Evolutionary conservation across 176 grass and related monocot species (phyloP).

Genomic region (Oryza coarctata): DNA sequence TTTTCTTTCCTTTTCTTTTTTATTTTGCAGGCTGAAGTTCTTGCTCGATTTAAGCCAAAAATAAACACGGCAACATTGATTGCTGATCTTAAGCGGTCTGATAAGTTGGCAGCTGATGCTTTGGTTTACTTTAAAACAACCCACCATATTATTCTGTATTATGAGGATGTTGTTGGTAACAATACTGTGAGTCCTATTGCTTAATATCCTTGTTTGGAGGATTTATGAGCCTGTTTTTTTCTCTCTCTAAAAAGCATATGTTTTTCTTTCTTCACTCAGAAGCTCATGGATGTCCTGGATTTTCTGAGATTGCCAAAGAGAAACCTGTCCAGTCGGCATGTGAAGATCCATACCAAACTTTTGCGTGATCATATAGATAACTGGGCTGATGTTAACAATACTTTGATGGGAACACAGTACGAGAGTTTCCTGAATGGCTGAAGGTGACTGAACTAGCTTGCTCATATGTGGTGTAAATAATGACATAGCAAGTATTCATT

Average conservation of each 20-base stretch:
- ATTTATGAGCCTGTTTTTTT: neutral
- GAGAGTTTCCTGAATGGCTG: slow-evolving; percentile 61
- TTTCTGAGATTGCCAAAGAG: slow-evolving; percentile 75
- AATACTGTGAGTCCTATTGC: slow-evolving; percentile 49
- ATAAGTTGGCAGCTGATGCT: slow-evolving; percentile 61
- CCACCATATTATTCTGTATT: slow-evolving; percentile 76
- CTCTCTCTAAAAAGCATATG: neutral
- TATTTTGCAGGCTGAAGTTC: slow-evolving; percentile 64
- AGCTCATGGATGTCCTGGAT: slow-evolving; percentile 71
- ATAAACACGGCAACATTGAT: slow-evolving; percentile 66
- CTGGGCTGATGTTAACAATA: slow-evolving; percentile 65
- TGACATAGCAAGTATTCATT: slow-evolving; percentile 35
- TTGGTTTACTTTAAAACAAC: slow-evolving; percentile 68
- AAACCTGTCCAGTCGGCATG: slow-evolving; percentile 68
- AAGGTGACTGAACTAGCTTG: slow-evolving; percentile 44
- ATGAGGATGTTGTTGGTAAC: slow-evolving; percentile 82
- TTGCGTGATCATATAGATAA: slow-evolving; percentile 75
- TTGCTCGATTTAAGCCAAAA: slow-evolving; percentile 74
- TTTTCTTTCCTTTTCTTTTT: neutral
- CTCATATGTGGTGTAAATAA: slow-evolving; percentile 34
- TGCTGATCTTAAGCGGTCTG: slow-evolving; percentile 44
- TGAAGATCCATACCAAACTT: slow-evolving; percentile 84
- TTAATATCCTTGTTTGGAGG: slow-evolving; percentile 10
- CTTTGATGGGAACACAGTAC: slow-evolving; percentile 64
- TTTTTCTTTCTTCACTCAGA: slow-evolving; percentile 53